Base-by-base conservation (phyloP, 2,329 filamentous ascomycete species). In the Pochonia chlamydosporia region DNA sequence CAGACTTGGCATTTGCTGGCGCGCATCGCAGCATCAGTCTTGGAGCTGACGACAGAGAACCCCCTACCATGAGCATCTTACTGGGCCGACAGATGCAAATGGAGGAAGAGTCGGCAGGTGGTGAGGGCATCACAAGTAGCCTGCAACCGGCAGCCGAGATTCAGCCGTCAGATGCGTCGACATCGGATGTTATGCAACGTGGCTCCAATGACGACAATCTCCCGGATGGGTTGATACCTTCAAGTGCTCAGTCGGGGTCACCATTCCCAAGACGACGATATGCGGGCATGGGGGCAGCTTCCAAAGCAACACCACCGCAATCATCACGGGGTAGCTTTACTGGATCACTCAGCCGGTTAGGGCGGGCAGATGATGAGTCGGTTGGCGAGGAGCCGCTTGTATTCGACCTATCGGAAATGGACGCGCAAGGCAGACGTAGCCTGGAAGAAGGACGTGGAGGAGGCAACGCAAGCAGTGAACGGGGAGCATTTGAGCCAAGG, bases 401-500 rank as follows among this genome's bases (percentile, higher is more conserved):
- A 9, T 89, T 89, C 63, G 82, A 85, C 52, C 81, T 89, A 73
- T 86, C 82, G 30, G 85, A 89, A 62, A 78, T 87, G 59, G 81
- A 82, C 54, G 71, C 76, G 16, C 73, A 75, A 47, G 74, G 75
- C 39, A 70, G 80, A 51, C 72, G 77, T 52, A 84, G 78, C 54
- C 61, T 83, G 7, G 81, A 84, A 54, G 80, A 83, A 51, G 66
- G 63, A 1, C 63, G 69, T 37, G 64, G 68, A 3, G 63, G 65
- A 24, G 61, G 62, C 20, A 66, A 67, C 48, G 64, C 68, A 44
- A 73, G 66, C 16, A 59, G 64, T 21, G 63, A 72, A 25, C 63
- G 67, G 46, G 63, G 61, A 40, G 60, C 60, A 14, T 74, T 67
- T 47, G 72, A 74, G 49, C 61, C 58, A 24, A 62, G 65, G 30